Evolutionary conservation across 2,329 filamentous ascomycete species (phyloP).

Genomic region (Beauveria scarabaeidicola): DNA sequence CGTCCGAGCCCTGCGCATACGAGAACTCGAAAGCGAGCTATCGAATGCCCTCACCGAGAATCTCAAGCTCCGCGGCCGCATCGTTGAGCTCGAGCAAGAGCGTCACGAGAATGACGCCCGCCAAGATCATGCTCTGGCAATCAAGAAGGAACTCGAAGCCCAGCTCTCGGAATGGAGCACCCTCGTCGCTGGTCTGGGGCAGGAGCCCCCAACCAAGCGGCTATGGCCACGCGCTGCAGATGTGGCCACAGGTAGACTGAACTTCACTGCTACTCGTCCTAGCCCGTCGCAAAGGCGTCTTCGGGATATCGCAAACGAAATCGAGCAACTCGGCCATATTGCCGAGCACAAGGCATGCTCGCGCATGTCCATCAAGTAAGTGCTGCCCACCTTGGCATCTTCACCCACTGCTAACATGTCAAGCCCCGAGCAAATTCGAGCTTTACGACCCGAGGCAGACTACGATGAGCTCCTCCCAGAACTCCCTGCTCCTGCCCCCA

Average conservation of each 20-base stretch:
- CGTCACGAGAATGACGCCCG: constrained; percentile 52
- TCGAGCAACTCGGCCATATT: constrained; percentile 48
- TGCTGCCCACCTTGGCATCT: not conserved
- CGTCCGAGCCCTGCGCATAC: constrained; percentile 66
- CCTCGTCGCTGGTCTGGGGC: constrained; percentile 57
- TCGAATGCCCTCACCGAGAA: constrained; percentile 72
- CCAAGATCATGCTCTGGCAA: constrained; percentile 56
- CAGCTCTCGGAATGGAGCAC: constrained; percentile 64
- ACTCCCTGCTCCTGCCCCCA: constrained; percentile 55
- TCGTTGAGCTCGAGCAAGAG: constrained; percentile 60
- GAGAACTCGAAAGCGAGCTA: constrained; percentile 66
- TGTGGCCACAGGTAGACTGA: constrained; percentile 32
- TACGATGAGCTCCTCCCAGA: constrained; percentile 60
- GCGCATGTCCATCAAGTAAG: constrained; percentile 60
- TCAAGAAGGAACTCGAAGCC: constrained; percentile 61
- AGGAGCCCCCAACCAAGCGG: constrained; percentile 47
- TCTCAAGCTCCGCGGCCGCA: constrained; percentile 60
- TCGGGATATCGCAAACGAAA: constrained; percentile 47
- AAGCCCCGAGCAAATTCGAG: constrained; percentile 55
- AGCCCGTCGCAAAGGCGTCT: constrained; percentile 49
- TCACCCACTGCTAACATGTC: constrained; percentile 22
- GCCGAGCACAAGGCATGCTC: constrained; percentile 61
- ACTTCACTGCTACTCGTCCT: constrained; percentile 29
- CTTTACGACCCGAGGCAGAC: constrained; percentile 41
- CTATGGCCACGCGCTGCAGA: constrained; percentile 33